These are phyloP conservation scores for Sherardia arvensis DNA, from an alignment of 257 asterid species.

Conservation along the genomic window DNA sequence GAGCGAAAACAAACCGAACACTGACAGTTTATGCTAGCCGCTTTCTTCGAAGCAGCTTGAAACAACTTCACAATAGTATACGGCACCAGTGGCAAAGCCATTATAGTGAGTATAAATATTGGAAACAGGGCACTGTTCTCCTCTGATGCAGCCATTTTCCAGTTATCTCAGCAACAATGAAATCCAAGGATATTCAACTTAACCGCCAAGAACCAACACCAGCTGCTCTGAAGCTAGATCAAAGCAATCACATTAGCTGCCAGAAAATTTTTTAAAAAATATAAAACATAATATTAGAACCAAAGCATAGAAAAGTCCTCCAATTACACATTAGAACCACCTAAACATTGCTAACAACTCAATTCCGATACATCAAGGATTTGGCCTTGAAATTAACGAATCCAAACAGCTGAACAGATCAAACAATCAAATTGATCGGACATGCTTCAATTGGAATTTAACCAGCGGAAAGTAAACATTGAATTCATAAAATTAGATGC, in stretches of 20 bases:
- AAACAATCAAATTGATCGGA: constrained; percentile 6
- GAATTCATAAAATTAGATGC: background rate
- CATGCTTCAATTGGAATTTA: constrained; percentile 3
- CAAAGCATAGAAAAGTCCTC: background rate
- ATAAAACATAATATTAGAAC: background rate
- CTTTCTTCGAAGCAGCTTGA: constrained; percentile 53
- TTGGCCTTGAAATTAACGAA: background rate
- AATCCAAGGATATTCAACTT: background rate
- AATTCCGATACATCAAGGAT: background rate
- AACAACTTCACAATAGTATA: constrained; percentile 68
- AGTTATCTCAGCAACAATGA: background rate
- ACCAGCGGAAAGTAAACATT: background rate
- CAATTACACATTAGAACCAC: background rate
- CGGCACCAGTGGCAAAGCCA: constrained; percentile 93
- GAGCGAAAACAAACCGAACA: constrained; percentile 90
- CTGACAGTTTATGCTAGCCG: constrained; percentile 54
- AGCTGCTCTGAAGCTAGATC: background rate
- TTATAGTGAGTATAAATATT: constrained; percentile 80
- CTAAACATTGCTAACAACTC: background rate
- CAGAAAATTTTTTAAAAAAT: too few relatives aligned
- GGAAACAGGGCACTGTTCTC: constrained; percentile 93
- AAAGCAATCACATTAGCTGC: background rate
- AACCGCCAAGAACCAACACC: background rate
- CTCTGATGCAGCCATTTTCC: constrained; percentile 71
- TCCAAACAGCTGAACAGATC: constrained; percentile 8